A percentile compares a stretch with the other conserved stretches of the same genome.
Conservation (phyloP, 768 basidiomycete species). For the Asterophora parasitica region DNA sequence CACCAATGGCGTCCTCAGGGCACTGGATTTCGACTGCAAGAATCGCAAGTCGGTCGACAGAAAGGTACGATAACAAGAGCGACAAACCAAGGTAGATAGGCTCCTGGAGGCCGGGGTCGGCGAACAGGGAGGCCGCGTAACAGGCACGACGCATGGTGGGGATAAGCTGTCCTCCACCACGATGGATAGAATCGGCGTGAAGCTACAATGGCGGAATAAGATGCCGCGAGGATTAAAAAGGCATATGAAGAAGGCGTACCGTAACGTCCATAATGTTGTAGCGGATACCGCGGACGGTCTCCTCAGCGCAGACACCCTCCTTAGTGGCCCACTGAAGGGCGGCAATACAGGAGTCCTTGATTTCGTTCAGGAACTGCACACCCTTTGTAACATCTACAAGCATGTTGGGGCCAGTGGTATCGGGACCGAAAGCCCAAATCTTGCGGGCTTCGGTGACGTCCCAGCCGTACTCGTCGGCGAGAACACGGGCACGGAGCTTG, state of each 20-base stretch:
- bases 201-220: constrained; percentile 43
- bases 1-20: constrained; percentile 95
- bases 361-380: constrained; percentile 98
- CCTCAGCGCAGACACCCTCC: constrained; percentile 93
- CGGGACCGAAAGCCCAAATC: constrained; percentile 99
- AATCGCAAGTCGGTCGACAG: constrained; percentile 9
- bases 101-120: constrained; percentile 88
- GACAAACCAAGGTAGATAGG: constrained; percentile 85
- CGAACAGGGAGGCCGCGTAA: constrained; percentile 93
- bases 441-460: constrained; percentile 98
- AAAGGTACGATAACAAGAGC: not conserved
- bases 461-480: constrained; percentile 96
- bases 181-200: constrained; percentile 98
- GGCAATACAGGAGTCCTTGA: constrained; percentile 98
- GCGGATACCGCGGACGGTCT: constrained; percentile 97
- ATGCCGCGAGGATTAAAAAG: not conserved
- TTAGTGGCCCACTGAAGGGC: constrained; percentile 99
- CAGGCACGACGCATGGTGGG: constrained; percentile 94
- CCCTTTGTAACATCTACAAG: constrained; percentile 98
- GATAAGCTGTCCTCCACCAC: constrained; percentile 98
- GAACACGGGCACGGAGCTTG: constrained; percentile 89
- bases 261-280: constrained; percentile 95
- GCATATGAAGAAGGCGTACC: constrained; percentile 49
- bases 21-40: constrained; percentile 90
- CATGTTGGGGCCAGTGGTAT: constrained; percentile 94